Evolutionary conservation across 2,329 filamentous ascomycete genomes (phyloP), one percentile per base, ranked within the genome.

Genomic region (Celoporthe dispersa): DNA sequence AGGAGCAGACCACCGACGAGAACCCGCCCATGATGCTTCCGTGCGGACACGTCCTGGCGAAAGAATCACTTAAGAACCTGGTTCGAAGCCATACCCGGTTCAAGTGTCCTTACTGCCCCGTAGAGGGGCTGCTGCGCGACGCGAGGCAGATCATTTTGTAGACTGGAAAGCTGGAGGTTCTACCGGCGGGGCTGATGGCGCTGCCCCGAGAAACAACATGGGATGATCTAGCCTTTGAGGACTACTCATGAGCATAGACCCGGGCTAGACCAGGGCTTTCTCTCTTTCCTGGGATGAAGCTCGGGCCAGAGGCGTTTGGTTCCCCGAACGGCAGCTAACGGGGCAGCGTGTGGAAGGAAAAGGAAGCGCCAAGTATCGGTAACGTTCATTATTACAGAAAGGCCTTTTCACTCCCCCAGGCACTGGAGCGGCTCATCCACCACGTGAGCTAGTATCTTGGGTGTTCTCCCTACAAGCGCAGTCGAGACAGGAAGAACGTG

Each of bases 1-100:
- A 98, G 80, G 96, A 98, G 78, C 96, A 99, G 80, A 94, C 92
- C 0, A 99, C 95, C 0, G 94, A 97, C 76, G 83, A 86, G 33
- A 99, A 99, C 79, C 96, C 96, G 14, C 94, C 96, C 1, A 97
- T 98, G 92, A 96, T 98, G 88, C 90, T 99, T 77, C 92, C 93
- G 0, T 99, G 96, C 77, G 95, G 96, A 7, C 96, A 99, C 81
- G 95, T 98, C 66, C 91, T 99, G 71, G 94, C 94, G 25, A 88
- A 90, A 73, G 94, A 98, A 77, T 94, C 91, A 44, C 82, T 99
- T 65, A 88, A 92, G 71, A 90, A 90, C 77, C 85, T 98, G 57
- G 90, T 90, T 68, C 97, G 97, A 81, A 91, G 91, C 0, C 68
- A 68, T 35, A 87, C 84, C 57, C 85, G 91, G 71, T 97, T 97